Evolutionary conservation across 2,329 filamentous ascomycete genomes (phyloP), one percentile per base, ranked within the genome.

Genomic region (Calonectria pauciramosa): DNA sequence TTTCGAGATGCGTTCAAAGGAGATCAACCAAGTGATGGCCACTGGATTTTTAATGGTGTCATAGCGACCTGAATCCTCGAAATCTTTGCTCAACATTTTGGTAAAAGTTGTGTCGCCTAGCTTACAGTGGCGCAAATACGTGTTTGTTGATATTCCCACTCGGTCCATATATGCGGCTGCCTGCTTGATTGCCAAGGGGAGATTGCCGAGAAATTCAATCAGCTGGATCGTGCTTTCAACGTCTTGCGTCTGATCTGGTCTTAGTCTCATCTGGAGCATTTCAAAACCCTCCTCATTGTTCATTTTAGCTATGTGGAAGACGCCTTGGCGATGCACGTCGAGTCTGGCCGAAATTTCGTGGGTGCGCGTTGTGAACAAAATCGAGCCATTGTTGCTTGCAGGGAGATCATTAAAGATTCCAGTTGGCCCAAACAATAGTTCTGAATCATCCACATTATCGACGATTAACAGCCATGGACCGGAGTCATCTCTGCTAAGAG

Each of bases 391-490:
- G 4, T 28, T 14, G 18, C 38, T 77, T 0, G 59, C 59, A 0
- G 84, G 86, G 8, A 87, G 75, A 74, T 82, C 82, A 7, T 82
- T 68, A 1, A 38, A 52, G 2, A 85, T 75, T 7, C 68, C 13
- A 8, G 74, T 47, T 8, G 71, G 13, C 28, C 76, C 76, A 49
- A 82, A 80, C 0, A 86, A 69, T 4, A 87, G 69, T 2, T 82
- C 71, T 6, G 63, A 59, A 70, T 89, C 85, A 68, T 89, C 86
- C 14, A 84, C 85, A 65, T 88, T 89, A 69, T 89, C 86, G n/a
- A 89, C 66, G 49, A 89, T 79, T 51, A 89, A 70, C 1, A 89
- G 79, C 87, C 86, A 89, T 1, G 73, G 72, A 1, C 82, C 80
- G 1, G 59, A 36, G 8, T 23, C 72, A n/a, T 44, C 71, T n/a